A percentile compares a stretch with the other conserved stretches of the same genome.
These are phyloP conservation scores for Trametes villosa DNA, from an alignment of 768 basidiomycete species.

Conservation along the genomic window DNA sequence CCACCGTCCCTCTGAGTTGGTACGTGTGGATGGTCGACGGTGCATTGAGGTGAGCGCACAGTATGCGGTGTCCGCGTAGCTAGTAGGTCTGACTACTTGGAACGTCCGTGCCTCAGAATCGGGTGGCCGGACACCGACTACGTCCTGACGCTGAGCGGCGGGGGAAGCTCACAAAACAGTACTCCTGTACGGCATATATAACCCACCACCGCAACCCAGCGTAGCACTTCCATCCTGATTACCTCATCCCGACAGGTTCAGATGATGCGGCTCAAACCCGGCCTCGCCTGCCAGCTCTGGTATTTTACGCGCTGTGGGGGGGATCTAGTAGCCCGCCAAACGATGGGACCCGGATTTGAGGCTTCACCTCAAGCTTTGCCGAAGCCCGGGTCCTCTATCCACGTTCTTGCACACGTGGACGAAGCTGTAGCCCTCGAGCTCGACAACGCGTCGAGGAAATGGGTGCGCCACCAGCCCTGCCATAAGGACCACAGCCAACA, in stretches of 20 bases:
- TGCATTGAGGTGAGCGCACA: background rate
- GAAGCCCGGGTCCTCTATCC: no score
- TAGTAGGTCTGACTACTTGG: background rate
- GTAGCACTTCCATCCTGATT: no score
- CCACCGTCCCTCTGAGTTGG: background rate
- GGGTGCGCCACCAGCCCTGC: background rate
- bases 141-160: background rate
- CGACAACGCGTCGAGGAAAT: background rate
- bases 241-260: constrained; percentile 15
- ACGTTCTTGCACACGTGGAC: background rate
- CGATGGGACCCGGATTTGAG: no score
- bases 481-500: constrained; percentile 25
- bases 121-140: background rate
- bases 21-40: background rate
- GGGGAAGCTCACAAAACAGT: background rate
- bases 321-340: no score
- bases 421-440: background rate
- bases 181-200: background rate
- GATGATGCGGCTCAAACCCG: constrained; percentile 13
- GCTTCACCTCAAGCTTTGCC: no score
- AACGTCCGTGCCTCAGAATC: background rate
- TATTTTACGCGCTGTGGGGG: constrained; percentile 11
- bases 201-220: background rate
- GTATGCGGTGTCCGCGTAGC: background rate
- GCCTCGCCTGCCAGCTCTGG: constrained; percentile 25